Base-by-base conservation (phyloP, 2,329 filamentous ascomycete species). In the Fusarium camptoceras region DNA sequence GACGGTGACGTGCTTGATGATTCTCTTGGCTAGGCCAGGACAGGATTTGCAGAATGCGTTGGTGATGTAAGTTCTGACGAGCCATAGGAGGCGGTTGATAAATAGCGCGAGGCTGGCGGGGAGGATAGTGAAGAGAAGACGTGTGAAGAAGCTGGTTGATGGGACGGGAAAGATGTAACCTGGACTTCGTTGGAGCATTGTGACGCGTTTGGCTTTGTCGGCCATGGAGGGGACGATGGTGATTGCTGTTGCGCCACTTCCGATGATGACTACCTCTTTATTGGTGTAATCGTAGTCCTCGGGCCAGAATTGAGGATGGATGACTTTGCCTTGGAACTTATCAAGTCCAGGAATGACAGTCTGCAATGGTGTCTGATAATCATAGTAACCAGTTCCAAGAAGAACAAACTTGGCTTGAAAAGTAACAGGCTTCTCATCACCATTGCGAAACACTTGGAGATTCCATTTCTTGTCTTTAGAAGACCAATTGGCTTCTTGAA, bases 231-330 rank as follows among this genome's bases (percentile, higher is more conserved):
- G 90, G 1, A 93, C 78, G 3, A 92, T 80, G 1, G 90, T 91
- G 42, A 92, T 82, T 6, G 90, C 89, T 0, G 91, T 92, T 2
- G 91, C 91, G 18, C 90, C 90, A 39, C 84, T 87, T 20, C 91
- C 91, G 61, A 93, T 87, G 56, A 92, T 82, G 46, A 91, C 87
- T 24, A 92, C 81, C 20, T 87, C 85, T 75, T 92, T 92, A 78
- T 84, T 80, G 15, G 82, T 79, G 78, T 91, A 92, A 75, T 92
- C 87, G 43, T 91, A 81, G 58, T 90, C 83, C 59, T 89, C 82
- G 0, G 91, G 91, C 90, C 91, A 93, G 80, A 92, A 93, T 72
- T 94, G 91, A 2, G 92, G 91, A 66, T 93, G 91, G 3, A 92
- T 82, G 16, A 88, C 80, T 41, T 62, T 74, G 46, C 81, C 83